phyloP scores from a whole-genome alignment of 306 rosid genomes.

The Trichosanthes truncata region DNA sequence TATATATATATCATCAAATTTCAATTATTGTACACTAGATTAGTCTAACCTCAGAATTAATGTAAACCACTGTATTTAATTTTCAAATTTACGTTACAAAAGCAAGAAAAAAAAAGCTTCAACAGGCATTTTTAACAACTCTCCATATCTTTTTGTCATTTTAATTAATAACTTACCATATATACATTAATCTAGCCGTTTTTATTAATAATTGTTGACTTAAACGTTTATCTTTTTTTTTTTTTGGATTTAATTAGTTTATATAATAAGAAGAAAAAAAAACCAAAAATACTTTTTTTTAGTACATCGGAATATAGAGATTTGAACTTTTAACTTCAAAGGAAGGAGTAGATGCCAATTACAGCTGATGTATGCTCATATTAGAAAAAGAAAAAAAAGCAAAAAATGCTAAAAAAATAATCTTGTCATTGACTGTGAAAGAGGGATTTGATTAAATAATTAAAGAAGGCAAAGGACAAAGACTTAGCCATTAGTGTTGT shows the following conservation, averaged over 20 bases:
- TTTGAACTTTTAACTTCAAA: too few species aligned
- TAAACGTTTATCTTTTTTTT: not conserved
- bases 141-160: not conserved
- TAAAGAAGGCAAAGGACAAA: not conserved
- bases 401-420: not conserved
- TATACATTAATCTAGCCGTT: not conserved
- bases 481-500: not conserved
- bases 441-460: not conserved
- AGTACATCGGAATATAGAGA: too few species aligned
- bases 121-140: not conserved
- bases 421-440: not conserved
- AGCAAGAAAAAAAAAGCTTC: not conserved
- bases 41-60: not conserved
- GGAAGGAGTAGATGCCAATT: too few species aligned
- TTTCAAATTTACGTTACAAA: too few species aligned
- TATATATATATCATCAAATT: too few species aligned
- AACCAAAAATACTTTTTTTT: too few species aligned
- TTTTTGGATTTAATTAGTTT: not conserved
- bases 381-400: too few species aligned
- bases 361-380: too few species aligned
- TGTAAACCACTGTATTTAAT: too few species aligned
- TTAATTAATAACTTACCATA: not conserved
- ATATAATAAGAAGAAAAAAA: not conserved
- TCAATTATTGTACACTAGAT: not conserved
- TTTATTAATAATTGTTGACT: not conserved